Conservation (phyloP, 2,329 filamentous ascomycete genomes). For the Fusarium ambrosium region DNA sequence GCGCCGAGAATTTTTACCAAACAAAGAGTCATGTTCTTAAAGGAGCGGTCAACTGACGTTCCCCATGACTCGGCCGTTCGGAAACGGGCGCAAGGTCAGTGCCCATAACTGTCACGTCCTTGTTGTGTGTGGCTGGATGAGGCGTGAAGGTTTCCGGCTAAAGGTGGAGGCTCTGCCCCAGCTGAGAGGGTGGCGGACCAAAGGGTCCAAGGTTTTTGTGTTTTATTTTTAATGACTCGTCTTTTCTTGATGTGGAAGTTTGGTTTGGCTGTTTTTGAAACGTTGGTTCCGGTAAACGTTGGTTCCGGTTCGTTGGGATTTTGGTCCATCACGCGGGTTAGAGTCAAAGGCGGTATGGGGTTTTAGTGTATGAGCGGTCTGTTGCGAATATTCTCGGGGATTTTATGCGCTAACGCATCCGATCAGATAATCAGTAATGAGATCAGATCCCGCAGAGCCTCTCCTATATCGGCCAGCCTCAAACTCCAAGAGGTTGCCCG, state of each 20-base stretch:
- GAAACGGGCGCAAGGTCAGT: neutral
- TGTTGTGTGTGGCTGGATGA: neutral
- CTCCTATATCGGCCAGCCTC: neutral
- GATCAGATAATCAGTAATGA: neutral
- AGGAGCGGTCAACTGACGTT: slow-evolving; percentile 12
- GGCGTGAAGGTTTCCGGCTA: slow-evolving; percentile 11
- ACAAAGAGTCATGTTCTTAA: neutral
- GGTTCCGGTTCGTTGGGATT: neutral
- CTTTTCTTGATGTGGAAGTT: neutral
- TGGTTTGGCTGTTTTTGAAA: neutral
- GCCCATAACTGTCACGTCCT: neutral
- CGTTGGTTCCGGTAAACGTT: neutral
- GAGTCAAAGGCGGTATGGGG: neutral
- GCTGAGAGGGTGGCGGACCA: neutral
- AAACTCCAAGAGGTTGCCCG: neutral
- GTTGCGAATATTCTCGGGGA: neutral
- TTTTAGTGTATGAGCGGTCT: neutral
- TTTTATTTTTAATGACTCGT: neutral
- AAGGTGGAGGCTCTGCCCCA: neutral
- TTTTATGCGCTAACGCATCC: neutral
- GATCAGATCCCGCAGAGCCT: neutral
- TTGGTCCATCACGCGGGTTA: neutral
- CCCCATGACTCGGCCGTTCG: slow-evolving; percentile 6
- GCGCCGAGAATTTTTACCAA: neutral
- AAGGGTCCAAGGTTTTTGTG: neutral